These are phyloP conservation scores for Yamadazyma membranifaciens DNA, from an alignment of 1,139 yeast genomes.

Conservation along the genomic window DNA sequence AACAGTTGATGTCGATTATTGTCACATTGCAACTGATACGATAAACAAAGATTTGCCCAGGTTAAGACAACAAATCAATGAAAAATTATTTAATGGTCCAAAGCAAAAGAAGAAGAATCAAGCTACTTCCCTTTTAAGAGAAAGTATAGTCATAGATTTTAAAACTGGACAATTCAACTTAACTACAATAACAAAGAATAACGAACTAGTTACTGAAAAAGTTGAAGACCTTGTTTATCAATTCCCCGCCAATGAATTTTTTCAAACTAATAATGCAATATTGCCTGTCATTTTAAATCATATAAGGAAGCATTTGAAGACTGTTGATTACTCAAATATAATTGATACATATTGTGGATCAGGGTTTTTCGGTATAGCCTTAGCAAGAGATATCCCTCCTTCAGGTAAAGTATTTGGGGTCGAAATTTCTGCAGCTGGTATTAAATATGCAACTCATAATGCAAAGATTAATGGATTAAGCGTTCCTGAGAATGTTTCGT, in stretches of 20 bases:
- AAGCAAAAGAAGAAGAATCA: slow-evolving; percentile 5
- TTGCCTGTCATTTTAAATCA: slow-evolving; percentile 36
- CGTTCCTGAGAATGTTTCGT: slow-evolving; percentile 26
- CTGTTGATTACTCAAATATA: slow-evolving; percentile 25
- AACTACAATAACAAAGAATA: slow-evolving; percentile 54
- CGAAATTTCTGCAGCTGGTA: slow-evolving; percentile 34
- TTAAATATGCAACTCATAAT: slow-evolving; percentile 39
- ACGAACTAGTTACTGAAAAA: slow-evolving; percentile 77
- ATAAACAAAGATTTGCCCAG: slow-evolving; percentile 43
- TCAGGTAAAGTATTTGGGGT: slow-evolving; percentile 42
- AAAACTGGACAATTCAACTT: slow-evolving; percentile 30
- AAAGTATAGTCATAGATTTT: slow-evolving; percentile 30
- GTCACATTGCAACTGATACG: slow-evolving; percentile 80
- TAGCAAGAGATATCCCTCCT: slow-evolving; percentile 27
- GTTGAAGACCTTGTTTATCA: slow-evolving; percentile 75
- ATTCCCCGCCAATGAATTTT: slow-evolving; percentile 91
- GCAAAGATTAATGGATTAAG: slow-evolving; percentile 38
- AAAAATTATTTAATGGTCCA: background rate
- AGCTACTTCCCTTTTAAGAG: slow-evolving; percentile 24
- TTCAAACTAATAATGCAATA: slow-evolving; percentile 81
- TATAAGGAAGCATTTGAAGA: slow-evolving; percentile 24
- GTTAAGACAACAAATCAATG: slow-evolving; percentile 4
- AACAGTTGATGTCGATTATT: slow-evolving; percentile 84
- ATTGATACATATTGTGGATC: slow-evolving; percentile 49
- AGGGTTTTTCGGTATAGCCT: slow-evolving; percentile 44